Evolutionary conservation across 1,284 basidiomycete genomes (phyloP).

Genomic region (Cutaneotrichosporon sp.): DNA sequence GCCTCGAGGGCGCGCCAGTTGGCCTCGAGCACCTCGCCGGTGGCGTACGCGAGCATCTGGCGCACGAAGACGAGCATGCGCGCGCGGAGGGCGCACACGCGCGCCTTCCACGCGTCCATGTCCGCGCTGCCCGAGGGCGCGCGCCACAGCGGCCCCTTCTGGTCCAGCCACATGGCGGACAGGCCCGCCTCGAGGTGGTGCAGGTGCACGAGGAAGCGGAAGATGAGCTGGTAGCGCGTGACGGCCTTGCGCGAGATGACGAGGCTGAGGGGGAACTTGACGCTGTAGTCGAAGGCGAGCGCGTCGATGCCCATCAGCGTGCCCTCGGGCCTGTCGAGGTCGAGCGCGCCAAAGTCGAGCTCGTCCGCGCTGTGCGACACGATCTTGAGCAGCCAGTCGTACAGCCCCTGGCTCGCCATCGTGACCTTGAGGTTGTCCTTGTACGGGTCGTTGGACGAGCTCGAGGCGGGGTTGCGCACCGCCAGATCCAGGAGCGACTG

Average conservation of each 20-base stretch:
- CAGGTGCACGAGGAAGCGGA: conserved; percentile 81
- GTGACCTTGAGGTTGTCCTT: conserved; percentile 85
- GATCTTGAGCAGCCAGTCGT: conserved; percentile 88
- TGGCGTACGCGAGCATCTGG: conserved; percentile 86
- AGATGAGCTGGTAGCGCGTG: conserved; percentile 82
- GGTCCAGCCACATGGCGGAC: conserved; percentile 87
- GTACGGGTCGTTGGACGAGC: conserved; percentile 65
- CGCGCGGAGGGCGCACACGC: conserved; percentile 79
- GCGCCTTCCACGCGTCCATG: conserved; percentile 78
- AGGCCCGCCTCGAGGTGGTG: conserved; percentile 83
- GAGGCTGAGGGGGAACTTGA: conserved; percentile 90
- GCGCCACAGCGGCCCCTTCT: conserved; percentile 63
- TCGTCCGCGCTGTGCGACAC: conserved; percentile 73
- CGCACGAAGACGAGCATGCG: conserved; percentile 92
- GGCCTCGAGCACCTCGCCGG: conserved; percentile 89
- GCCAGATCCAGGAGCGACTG: conserved; percentile 87
- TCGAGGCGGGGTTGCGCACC: conserved; percentile 65
- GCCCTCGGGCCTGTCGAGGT: conserved; percentile 28
- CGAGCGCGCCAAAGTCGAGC: conserved; percentile 43
- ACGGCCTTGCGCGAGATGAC: conserved; percentile 94
- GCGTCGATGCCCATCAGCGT: conserved; percentile 64
- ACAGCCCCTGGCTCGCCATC: conserved; percentile 75
- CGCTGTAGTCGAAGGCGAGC: conserved; percentile 83
- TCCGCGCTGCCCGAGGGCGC: conserved; percentile 58
- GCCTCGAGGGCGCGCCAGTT: conserved; percentile 82